These are phyloP conservation scores for Mortierella alpina DNA, from an alignment of 192 early-diverging fungal genomes.

Conservation along the genomic window DNA sequence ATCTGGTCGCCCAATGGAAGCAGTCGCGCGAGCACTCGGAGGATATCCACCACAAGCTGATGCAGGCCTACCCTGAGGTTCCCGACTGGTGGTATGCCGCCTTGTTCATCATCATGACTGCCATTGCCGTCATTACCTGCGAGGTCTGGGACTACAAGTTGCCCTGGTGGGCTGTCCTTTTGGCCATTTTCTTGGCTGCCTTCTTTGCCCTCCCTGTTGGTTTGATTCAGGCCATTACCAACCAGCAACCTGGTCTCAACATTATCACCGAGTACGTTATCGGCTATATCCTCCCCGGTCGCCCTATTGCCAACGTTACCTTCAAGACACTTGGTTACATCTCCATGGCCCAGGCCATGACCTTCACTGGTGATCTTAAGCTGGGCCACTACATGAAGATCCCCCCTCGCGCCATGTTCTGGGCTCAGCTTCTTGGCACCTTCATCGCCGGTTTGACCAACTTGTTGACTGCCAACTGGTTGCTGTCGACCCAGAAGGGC, in stretches of 20 bases:
- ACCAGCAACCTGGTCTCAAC: conserved; percentile 62
- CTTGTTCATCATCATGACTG: conserved; percentile 54
- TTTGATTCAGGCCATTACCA: conserved; percentile 66
- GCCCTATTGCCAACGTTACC: conserved; percentile 61
- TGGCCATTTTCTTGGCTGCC: conserved; percentile 54
- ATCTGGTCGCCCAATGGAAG: conserved; percentile 60
- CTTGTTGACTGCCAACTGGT: conserved; percentile 56
- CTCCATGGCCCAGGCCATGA: conserved; percentile 80
- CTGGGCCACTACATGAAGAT: conserved; percentile 59
- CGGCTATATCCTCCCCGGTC: conserved; percentile 68
- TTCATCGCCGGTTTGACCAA: conserved; percentile 68
- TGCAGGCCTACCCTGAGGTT: conserved; percentile 72
- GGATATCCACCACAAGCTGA: conserved; percentile 74
- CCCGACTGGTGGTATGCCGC: conserved; percentile 65
- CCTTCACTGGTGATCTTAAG: conserved; percentile 80
- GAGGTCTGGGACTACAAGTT: conserved; percentile 52
- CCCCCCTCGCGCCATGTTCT: conserved; percentile 63
- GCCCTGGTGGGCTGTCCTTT: conserved; percentile 63
- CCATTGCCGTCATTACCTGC: conserved; percentile 45
- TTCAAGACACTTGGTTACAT: conserved; percentile 71
- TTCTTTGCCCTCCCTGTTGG: conserved; percentile 67
- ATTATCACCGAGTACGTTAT: conserved; percentile 71
- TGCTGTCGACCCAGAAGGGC: conserved; percentile 50
- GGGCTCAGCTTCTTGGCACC: conserved; percentile 69
- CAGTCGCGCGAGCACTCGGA: conserved; percentile 51